Evolutionary conservation across 2,329 filamentous ascomycete species (phyloP).

Genomic region (Talaromyces sp.): DNA sequence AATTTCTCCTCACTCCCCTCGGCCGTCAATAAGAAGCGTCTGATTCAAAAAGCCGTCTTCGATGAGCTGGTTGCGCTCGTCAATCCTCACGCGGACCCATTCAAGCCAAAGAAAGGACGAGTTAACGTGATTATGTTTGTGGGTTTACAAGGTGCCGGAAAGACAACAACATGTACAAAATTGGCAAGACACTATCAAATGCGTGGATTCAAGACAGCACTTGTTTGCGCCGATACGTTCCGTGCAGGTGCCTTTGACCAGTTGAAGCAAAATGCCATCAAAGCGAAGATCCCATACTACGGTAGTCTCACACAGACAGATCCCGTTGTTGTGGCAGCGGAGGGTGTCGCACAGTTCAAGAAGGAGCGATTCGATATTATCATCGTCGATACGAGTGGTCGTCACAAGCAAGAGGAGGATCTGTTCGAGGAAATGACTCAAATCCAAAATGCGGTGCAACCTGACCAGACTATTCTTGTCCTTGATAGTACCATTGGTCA

Average conservation of each 20-base stretch:
- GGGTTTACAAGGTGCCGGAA: conserved; percentile 92
- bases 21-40: conserved; percentile 93
- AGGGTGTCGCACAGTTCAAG: conserved; percentile 98
- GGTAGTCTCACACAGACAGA: conserved; percentile 95
- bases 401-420: conserved; percentile 90
- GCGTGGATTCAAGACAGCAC: conserved; percentile 82
- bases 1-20: conserved; percentile 92
- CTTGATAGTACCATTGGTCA: conserved; percentile 95
- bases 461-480: conserved; percentile 98
- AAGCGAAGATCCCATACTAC: conserved; percentile 98
- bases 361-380: conserved; percentile 98
- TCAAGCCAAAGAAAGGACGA: conserved; percentile 95
- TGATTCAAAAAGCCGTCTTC: conserved; percentile 97
- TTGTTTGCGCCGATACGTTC: conserved; percentile 98
- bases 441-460: conserved; percentile 82
- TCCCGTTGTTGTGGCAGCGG: conserved; percentile 84
- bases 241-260: conserved; percentile 97
- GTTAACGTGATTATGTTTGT: conserved; percentile 99
- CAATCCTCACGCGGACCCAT: conserved; percentile 89
- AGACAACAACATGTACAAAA: conserved; percentile 98
- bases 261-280: conserved; percentile 96
- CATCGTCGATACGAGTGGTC: conserved; percentile 93
- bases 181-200: conserved; percentile 91
- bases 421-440: conserved; percentile 97
- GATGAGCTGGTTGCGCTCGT: conserved; percentile 94